A percentile compares a stretch with the other conserved stretches of the same genome.
Conservation (phyloP, 2,329 filamentous ascomycete species). For the Claviceps maximensis region DNA sequence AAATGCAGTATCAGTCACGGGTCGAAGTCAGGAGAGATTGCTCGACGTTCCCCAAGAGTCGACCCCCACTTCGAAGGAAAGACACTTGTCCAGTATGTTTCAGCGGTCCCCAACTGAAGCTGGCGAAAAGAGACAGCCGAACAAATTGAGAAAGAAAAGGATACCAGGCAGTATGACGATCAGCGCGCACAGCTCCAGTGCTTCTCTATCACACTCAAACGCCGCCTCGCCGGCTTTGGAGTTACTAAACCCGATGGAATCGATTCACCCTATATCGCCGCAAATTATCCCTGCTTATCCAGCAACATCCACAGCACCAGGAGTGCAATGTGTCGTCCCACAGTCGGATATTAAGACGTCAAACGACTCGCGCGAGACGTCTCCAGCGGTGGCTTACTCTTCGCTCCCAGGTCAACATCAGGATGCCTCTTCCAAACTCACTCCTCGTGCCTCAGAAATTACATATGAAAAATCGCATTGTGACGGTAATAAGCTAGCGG, state of each 20-base stretch:
- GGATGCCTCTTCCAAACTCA: slow-evolving; percentile 30
- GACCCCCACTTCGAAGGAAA: slow-evolving; percentile 50
- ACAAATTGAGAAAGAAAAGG: slow-evolving; percentile 83
- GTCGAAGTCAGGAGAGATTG: slow-evolving; percentile 36
- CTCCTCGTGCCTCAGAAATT: slow-evolving; percentile 32
- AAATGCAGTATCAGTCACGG: slow-evolving; percentile 18
- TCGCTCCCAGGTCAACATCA: slow-evolving; percentile 11
- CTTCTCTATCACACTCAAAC: slow-evolving; percentile 47
- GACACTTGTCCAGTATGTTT: slow-evolving; percentile 57
- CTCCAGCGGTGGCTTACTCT: slow-evolving; percentile 5
- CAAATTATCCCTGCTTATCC: background rate
- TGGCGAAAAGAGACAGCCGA: slow-evolving; percentile 59
- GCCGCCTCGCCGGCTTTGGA: slow-evolving; percentile 34
- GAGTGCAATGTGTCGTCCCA: background rate
- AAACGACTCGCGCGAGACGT: background rate
- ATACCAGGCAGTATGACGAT: slow-evolving; percentile 63
- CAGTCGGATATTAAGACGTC: background rate
- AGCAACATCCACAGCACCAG: background rate
- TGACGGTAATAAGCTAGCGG: slow-evolving; percentile 43
- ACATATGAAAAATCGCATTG: slow-evolving; percentile 29
- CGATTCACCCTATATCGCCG: slow-evolving; percentile 6
- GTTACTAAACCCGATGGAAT: slow-evolving; percentile 32
- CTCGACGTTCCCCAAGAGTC: slow-evolving; percentile 27
- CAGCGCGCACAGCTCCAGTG: slow-evolving; percentile 81
- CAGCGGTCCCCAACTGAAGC: slow-evolving; percentile 50